A percentile compares a stretch with the other conserved stretches of the same genome.
Evolutionary conservation across 331 rosid genomes (phyloP).

Genomic region (Acacia pycnantha): DNA sequence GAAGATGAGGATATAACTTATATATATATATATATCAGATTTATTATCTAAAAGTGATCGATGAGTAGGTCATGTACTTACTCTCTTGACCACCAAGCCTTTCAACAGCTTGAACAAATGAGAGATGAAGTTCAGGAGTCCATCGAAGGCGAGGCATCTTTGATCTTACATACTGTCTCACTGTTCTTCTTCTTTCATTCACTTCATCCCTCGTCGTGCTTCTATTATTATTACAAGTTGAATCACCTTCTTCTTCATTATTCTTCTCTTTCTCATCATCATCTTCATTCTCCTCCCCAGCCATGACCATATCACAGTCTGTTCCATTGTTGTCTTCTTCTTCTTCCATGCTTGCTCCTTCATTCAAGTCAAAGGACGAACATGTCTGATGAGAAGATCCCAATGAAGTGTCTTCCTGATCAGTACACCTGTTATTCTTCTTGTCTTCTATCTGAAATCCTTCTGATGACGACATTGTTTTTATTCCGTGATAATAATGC

Average conservation of each 20-base stretch:
- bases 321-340: constrained; percentile 2
- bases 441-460: not conserved
- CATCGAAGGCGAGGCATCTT: constrained; percentile 63
- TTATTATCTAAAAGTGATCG: not conserved
- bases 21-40: too few relatives aligned
- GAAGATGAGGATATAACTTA: not conserved
- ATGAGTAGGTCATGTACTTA: constrained; percentile 12
- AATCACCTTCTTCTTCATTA: not conserved
- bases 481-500: not conserved
- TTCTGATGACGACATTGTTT: not conserved
- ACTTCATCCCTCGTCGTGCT: not conserved
- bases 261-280: constrained; percentile 18
- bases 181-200: constrained; percentile 27
- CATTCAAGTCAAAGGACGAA: constrained; percentile 35
- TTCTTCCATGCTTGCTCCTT: constrained; percentile 19
- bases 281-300: constrained; percentile 1
- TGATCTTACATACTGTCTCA: constrained; percentile 55
- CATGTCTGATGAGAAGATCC: constrained; percentile 31
- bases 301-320: not conserved
- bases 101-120: constrained; percentile 55
- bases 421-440: not conserved
- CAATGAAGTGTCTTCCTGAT: constrained; percentile 2
- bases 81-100: constrained; percentile 61
- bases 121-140: constrained; percentile 60
- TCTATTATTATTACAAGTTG: not conserved